Conservation (phyloP, 768 basidiomycete genomes). For the Pseudohyphozyma bogoriensis region DNA sequence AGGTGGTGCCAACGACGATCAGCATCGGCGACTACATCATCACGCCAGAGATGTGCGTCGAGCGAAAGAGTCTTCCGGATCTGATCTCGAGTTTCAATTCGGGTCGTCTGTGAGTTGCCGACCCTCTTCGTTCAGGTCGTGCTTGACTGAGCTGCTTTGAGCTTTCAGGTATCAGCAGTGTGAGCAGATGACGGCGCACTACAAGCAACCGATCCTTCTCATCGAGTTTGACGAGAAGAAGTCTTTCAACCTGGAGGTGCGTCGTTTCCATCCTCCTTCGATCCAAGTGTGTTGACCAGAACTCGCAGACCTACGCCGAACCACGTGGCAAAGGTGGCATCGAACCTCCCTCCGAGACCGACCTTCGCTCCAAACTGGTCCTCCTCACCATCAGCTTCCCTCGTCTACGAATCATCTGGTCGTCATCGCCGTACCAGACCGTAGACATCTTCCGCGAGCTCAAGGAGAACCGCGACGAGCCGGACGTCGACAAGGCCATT, state of each 20-base stretch:
- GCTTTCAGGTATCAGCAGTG: constrained; percentile 78
- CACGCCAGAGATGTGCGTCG: constrained; percentile 89
- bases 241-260: constrained; percentile 77
- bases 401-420: constrained; percentile 89
- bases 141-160: background rate
- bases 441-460: constrained; percentile 87
- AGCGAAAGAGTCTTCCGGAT: constrained; percentile 89
- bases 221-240: constrained; percentile 99
- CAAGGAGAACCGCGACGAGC: constrained; percentile 67
- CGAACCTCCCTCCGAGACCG: constrained; percentile 19
- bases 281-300: background rate
- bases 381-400: constrained; percentile 83
- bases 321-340: constrained; percentile 35
- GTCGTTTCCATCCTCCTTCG: constrained; percentile 15
- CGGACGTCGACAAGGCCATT: constrained; percentile 65
- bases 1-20: constrained; percentile 81
- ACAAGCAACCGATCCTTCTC: constrained; percentile 81
- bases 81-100: constrained; percentile 86
- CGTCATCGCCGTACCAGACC: constrained; percentile 85
- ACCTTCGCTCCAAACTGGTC: constrained; percentile 83
- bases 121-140: background rate
- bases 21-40: constrained; percentile 94
- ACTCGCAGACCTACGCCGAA: constrained; percentile 14
- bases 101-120: constrained; percentile 66
- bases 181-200: constrained; percentile 91